Percentiles rank a stretch among this genome's conserved stretches.
These are phyloP conservation scores for Penicillium egyptiacum DNA, from an alignment of 495 filamentous ascomycete species.

Conservation along the genomic window DNA sequence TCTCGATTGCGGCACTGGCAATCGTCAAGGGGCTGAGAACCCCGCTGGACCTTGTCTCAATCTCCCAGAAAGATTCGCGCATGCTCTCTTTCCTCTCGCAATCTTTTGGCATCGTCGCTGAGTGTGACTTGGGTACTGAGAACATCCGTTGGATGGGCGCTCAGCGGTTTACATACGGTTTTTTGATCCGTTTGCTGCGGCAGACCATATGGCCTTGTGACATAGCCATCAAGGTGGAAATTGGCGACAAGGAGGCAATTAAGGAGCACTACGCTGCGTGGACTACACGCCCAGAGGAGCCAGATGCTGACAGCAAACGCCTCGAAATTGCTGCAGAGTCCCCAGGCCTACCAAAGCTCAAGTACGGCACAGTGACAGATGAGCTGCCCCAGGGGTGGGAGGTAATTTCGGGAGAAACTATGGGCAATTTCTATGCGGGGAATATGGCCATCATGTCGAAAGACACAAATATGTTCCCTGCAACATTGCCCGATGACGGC, in stretches of 20 bases:
- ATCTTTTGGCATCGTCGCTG: slow-evolving; percentile 85
- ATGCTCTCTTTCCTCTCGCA: slow-evolving; percentile 89
- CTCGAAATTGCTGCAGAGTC: slow-evolving; percentile 28
- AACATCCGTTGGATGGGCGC: slow-evolving; percentile 89
- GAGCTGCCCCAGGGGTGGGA: slow-evolving; percentile 75
- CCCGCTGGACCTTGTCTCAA: slow-evolving; percentile 79
- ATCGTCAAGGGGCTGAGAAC: slow-evolving; percentile 83
- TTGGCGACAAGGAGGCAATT: slow-evolving; percentile 73
- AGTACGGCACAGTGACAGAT: slow-evolving; percentile 77
- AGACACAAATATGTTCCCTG: slow-evolving; percentile 84
- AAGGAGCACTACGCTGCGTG: slow-evolving; percentile 67
- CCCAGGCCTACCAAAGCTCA: slow-evolving; percentile 66
- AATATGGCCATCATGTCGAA: slow-evolving; percentile 94
- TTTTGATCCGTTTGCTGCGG: slow-evolving; percentile 67
- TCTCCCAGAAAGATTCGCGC: slow-evolving; percentile 74
- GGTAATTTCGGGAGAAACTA: slow-evolving; percentile 64
- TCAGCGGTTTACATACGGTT: slow-evolving; percentile 79
- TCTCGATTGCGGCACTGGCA: slow-evolving; percentile 71
- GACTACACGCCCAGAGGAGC: slow-evolving; percentile 32
- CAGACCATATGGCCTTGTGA: slow-evolving; percentile 85
- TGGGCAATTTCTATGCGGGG: slow-evolving; percentile 92
- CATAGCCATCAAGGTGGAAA: slow-evolving; percentile 76
- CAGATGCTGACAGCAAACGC: slow-evolving; percentile 18
- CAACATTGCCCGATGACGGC: slow-evolving; percentile 80
- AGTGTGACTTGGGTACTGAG: slow-evolving; percentile 85